These are phyloP conservation scores for Botryotinia calthae DNA, from an alignment of 2,329 filamentous ascomycete genomes.

Conservation along the genomic window DNA sequence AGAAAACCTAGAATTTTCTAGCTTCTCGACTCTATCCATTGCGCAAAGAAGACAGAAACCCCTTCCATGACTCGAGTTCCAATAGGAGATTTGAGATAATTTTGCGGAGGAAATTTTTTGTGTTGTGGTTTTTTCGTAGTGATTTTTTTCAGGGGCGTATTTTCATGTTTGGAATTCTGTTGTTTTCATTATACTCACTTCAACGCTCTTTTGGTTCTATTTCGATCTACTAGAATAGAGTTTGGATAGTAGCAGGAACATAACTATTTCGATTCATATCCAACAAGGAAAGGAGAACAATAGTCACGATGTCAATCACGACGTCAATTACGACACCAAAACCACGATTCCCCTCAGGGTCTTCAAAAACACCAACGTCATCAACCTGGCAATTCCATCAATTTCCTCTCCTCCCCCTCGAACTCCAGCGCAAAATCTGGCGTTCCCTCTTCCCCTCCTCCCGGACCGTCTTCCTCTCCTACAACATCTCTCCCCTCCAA, in stretches of 20 bases:
- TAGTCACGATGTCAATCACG: not conserved
- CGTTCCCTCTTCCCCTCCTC: conserved; percentile 5
- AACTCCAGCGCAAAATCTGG: conserved; percentile 16
- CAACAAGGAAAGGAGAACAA: not conserved
- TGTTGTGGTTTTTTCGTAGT: not conserved
- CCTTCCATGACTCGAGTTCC: not conserved
- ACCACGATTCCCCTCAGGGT: not conserved
- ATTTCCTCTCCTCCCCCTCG: conserved; percentile 4
- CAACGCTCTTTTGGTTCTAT: not conserved
- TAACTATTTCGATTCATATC: not conserved
- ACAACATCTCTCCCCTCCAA: not conserved
- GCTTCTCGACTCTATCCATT: not conserved
- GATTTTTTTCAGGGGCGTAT: not conserved
- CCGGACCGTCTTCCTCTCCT: conserved; percentile 7
- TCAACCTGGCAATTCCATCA: not conserved
- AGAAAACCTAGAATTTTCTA: conserved; percentile 1
- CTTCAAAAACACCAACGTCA: not conserved
- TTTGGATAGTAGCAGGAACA: not conserved
- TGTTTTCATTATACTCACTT: not conserved
- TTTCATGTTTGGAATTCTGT: not conserved
- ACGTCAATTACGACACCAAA: not conserved
- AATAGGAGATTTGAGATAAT: not conserved
- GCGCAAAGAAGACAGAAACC: not conserved
- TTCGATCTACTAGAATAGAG: not conserved
- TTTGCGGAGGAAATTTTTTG: not conserved